These are phyloP conservation scores for Pyrrhoderma noxium DNA, from an alignment of 1,284 basidiomycete genomes.

Conservation along the genomic window DNA sequence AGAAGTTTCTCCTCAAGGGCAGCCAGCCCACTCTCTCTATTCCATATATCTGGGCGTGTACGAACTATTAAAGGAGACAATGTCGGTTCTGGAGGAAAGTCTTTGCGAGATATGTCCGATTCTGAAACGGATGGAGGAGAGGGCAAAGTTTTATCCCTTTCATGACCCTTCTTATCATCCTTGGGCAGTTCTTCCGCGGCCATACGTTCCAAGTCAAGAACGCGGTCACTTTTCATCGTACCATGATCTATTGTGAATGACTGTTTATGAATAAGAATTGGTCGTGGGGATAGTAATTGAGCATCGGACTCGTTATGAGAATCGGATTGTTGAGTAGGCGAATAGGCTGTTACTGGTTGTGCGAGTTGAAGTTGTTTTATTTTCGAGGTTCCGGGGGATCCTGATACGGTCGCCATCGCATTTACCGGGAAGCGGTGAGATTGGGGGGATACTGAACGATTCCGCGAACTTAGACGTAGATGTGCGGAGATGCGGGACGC, in stretches of 20 bases:
- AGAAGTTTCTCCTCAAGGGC: constrained; percentile 21
- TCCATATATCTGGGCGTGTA: constrained; percentile 2
- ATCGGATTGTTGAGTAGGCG: no score
- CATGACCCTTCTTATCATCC: constrained; percentile 23
- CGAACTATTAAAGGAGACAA: constrained; percentile 9
- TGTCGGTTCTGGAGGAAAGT: constrained; percentile 13
- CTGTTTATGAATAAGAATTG: constrained; percentile 50
- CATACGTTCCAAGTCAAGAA: constrained; percentile 60
- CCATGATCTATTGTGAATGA: constrained; percentile 36
- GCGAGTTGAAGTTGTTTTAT: constrained; percentile 8
- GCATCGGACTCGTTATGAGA: constrained; percentile 18
- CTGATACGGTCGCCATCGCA: constrained; percentile 14
- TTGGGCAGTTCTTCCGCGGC: constrained; percentile 42
- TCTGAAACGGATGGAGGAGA: constrained; percentile 7
- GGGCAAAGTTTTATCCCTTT: constrained; percentile 52
- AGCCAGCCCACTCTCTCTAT: constrained; percentile 18
- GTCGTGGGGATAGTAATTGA: constrained; percentile 50
- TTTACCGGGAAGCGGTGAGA: constrained; percentile 32
- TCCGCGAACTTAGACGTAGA: constrained; percentile 46
- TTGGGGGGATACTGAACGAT: constrained; percentile 54
- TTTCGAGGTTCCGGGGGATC: constrained; percentile 5
- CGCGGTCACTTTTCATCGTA: constrained; percentile 46
- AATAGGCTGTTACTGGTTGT: neutral
- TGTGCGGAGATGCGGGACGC: constrained; percentile 54
- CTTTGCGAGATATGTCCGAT: constrained; percentile 5